These are phyloP conservation scores for Pseudonitzschia multiseries DNA, from an alignment of 108 stramenopile genomes.

Conservation along the genomic window DNA sequence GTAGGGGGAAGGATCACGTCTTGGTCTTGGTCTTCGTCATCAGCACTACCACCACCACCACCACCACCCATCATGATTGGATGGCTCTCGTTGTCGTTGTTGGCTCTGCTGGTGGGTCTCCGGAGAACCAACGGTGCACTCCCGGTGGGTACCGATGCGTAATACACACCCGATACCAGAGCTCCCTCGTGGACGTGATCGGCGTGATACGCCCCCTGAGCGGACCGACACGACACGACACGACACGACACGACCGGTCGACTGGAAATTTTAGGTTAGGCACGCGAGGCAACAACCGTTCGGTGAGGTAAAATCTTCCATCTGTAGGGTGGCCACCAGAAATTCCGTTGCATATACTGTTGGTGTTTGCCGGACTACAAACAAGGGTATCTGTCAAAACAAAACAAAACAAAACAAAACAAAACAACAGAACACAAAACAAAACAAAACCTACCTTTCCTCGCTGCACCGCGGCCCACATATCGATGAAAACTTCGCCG, in stretches of 20 bases:
- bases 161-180: slow-evolving; percentile 1
- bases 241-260: no score
- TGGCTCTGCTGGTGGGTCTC: no score
- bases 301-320: no score
- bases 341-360: no score
- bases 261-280: no score
- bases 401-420: no score
- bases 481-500: neutral
- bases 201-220: neutral
- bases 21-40: neutral
- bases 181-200: slow-evolving; percentile 9
- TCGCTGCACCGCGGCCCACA: slow-evolving; percentile 9
- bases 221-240: neutral
- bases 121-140: slow-evolving; percentile 1
- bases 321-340: no score
- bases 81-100: neutral
- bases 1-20: neutral
- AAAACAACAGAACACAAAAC: no score
- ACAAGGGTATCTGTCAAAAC: no score
- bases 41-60: neutral
- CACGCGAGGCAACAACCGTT: no score
- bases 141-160: neutral
- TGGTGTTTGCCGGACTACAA: no score
- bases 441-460: slow-evolving; percentile 2
- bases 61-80: no score